Evolutionary conservation across 2,329 filamentous ascomycete species (phyloP).

Genomic region (Aspergillus oerlinghausenensis): DNA sequence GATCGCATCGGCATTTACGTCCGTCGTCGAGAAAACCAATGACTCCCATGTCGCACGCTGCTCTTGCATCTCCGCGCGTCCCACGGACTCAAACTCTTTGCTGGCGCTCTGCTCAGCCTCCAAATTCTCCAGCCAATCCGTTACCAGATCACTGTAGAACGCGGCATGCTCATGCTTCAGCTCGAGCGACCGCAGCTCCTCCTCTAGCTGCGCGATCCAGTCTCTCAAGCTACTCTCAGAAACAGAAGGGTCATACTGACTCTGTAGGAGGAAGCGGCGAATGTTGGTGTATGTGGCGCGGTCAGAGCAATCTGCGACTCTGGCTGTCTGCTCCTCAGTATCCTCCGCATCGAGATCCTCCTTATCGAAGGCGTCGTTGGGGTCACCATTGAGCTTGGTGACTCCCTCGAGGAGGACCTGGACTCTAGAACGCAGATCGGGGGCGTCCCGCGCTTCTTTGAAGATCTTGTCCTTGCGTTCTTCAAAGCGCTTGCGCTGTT

Average conservation of each 20-base stretch:
- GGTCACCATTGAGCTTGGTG: constrained; percentile 34
- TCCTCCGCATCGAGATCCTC: constrained; percentile 26
- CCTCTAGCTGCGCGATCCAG: constrained; percentile 46
- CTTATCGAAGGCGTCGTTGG: constrained; percentile 31
- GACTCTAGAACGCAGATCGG: constrained; percentile 28
- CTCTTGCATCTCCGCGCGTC: constrained; percentile 51
- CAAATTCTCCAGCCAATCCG: constrained; percentile 48
- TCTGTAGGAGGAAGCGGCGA: constrained; percentile 50
- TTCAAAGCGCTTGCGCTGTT: constrained; percentile 49
- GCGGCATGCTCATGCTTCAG: constrained; percentile 53
- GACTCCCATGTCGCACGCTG: constrained; percentile 53
- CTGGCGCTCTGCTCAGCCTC: constrained; percentile 27
- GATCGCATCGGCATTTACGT: constrained; percentile 46
- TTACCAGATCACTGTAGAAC: constrained; percentile 53
- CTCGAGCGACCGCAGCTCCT: constrained; percentile 47
- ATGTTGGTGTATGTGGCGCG: constrained; percentile 40
- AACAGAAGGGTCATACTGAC: constrained; percentile 51
- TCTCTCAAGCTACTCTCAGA: constrained; percentile 42
- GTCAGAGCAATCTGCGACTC: constrained; percentile 17
- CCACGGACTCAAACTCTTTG: constrained; percentile 44
- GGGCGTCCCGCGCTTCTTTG: constrained; percentile 24
- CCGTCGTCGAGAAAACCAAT: constrained; percentile 47
- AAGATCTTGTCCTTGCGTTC: constrained; percentile 42
- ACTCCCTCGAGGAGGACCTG: constrained; percentile 34
- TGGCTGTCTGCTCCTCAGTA: neutral